Base-by-base conservation (phyloP, 1,139 yeast genomes). In the Lodderomyces elongisporus region DNA sequence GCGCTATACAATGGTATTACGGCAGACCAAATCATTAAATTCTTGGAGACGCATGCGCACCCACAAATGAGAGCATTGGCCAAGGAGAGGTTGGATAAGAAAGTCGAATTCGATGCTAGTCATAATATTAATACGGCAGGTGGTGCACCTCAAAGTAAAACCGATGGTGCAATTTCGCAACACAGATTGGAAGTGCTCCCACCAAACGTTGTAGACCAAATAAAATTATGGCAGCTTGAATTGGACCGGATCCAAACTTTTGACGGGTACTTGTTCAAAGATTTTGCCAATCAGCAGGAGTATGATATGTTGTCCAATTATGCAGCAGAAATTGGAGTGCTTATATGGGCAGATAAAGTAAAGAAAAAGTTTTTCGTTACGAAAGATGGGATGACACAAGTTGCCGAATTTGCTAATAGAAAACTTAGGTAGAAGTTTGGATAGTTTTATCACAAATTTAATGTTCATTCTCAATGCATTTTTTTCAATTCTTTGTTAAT, bases 181-280 rank as follows among this genome's bases (percentile, higher is more conserved):
- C 75, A 71, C 39, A 55, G 56, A 38, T 54, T 82, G 25, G 88
- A 81, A 49, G 64, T 88, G 13, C 60, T 91, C 9, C 98, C 97
- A 3, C 96, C 97, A 0, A 93, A 96, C 1, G 95, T 91, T 6
- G 88, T 87, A 1, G 99, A 91, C 59, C 99, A 91, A 55, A 85
- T 91, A 45, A 81, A 80, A 51, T 67, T 91, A 36, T 91, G 99
- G 99, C 98, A 91, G 60, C 67, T 91, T 42, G 99, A 91, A 53
- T 62, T 89, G 64, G 98, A 91, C 54, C 74, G 99, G 59, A 85
- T 91, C 42, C 81, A 84, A 49, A 78, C 95, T 1, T 85, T 79
- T 36, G 88, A 82, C 26, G 99, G 99, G 0, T 89, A 82, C 43
- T 59, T 91, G 33, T 91, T 85, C 59, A 82, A 87, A 36, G 96